Base-by-base conservation (phyloP, 176 grass and related monocot species). In the Puya raimondii region DNA sequence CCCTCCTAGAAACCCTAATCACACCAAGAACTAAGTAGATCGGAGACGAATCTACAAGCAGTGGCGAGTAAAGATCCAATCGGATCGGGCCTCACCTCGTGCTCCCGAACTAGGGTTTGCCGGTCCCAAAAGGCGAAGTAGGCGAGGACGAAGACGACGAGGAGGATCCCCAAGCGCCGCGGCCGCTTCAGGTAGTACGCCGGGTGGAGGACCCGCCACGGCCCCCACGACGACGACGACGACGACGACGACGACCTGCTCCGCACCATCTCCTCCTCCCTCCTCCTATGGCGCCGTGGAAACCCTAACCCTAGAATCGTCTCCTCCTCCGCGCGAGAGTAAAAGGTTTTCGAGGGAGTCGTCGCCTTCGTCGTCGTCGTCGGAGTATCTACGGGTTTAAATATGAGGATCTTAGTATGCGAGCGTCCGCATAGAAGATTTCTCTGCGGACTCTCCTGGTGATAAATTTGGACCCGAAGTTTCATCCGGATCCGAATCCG, bases 41-140 rank as follows among this genome's bases (percentile, higher is more conserved):
- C 17, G 21, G 56, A 61, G 56, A 18, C 10, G 21, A 61, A 61
- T 21, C 56, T 7, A 61, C 8, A 61, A 61, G 15, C 16, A 61
- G 5, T 42, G 5, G 17, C 56, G 56, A 61, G 56, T 7, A 42
- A 42, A 42, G 33, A 42, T 42, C 33, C 33, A 42, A 61, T 61
- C 56, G 5, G 56, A 61, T 10, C 56, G 33, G 72, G 14, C 23
- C 77, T 65, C 80, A 91, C 90, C 87, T 99, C 95, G 74, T 99
- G 78, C 76, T 99, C 95, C 51, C 82, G 64, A 54, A 94, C 82
- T 61, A 99, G 82, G 50, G 84, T 88, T 64, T 91, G 95, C 49
- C 95, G 90, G 53, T 99, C 95, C 95, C 95, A 99, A 74, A 94
- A 84, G 73, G 85, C 90, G 74, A 99, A 94, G 73, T 84, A 84